phyloP scores from a whole-genome alignment of 129 eudicot species.

The Centaurea solstitialis region DNA sequence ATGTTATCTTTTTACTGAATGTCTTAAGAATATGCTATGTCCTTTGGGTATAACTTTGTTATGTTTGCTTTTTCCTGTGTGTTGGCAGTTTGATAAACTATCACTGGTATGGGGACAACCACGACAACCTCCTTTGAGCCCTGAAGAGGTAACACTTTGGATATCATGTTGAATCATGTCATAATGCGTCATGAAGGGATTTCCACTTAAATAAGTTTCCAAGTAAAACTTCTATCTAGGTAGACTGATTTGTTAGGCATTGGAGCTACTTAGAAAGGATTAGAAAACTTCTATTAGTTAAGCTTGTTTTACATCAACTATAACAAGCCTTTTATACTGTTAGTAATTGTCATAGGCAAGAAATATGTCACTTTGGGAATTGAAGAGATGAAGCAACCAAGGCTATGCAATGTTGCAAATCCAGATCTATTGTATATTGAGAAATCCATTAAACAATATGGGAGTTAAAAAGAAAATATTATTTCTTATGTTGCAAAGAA shows the following conservation, averaged over 20 bases:
- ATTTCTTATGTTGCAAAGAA: no score
- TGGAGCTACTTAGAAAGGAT: background rate
- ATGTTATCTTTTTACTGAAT: background rate
- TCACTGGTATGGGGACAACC: constrained; percentile 81
- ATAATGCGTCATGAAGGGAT: background rate
- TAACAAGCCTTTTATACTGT: no score
- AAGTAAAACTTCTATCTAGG: no score
- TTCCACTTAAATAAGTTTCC: background rate
- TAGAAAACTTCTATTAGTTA: no score
- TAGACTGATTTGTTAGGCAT: background rate
- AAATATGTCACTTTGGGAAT: no score
- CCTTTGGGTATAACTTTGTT: background rate
- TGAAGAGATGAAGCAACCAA: no score
- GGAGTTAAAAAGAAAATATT: no score
- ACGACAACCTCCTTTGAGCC: constrained; percentile 71
- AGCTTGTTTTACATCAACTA: no score
- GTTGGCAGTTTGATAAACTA: constrained; percentile 60
- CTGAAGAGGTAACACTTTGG: constrained; percentile 54
- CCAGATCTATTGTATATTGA: no score
- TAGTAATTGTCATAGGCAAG: no score
- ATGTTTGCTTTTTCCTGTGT: background rate
- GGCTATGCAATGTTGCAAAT: background rate
- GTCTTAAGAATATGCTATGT: background rate
- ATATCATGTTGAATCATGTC: background rate
- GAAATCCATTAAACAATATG: no score